Percentiles rank a stretch among this genome's conserved stretches.
phyloP scores from a whole-genome alignment of 305 asterid species.

The Stenogyne calaminthoides region DNA sequence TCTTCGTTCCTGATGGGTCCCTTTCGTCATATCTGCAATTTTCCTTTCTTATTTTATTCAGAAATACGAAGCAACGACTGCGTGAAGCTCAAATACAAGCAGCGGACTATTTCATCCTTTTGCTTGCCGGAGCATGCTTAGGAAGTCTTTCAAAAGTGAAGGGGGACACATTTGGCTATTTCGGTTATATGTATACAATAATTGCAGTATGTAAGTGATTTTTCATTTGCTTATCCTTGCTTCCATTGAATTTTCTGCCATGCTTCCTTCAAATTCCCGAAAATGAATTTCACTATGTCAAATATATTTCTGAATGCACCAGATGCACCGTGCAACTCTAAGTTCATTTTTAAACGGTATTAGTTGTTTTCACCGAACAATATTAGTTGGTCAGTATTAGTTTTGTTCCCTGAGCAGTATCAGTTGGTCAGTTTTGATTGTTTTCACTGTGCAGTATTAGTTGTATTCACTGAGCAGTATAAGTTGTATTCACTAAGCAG shows the following conservation, averaged over 20 bases:
- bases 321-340: too few species aligned
- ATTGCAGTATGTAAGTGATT: conserved; percentile 92
- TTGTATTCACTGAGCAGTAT: too few species aligned
- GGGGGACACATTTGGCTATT: conserved; percentile 91
- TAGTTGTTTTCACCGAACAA: too few species aligned
- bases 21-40: conserved; percentile 17
- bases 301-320: neutral
- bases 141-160: conserved; percentile 84
- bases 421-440: too few species aligned
- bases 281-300: conserved; percentile 6
- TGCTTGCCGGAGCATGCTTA: conserved; percentile 96
- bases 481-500: too few species aligned
- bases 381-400: too few species aligned
- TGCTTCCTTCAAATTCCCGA: conserved; percentile 14
- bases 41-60: conserved; percentile 34
- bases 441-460: too few species aligned
- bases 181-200: conserved; percentile 83
- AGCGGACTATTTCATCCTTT: conserved; percentile 88
- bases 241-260: neutral
- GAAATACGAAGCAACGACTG: conserved; percentile 81
- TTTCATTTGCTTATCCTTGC: conserved; percentile 16
- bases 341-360: too few species aligned
- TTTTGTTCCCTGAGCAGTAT: too few species aligned
- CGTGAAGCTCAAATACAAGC: conserved; percentile 95
- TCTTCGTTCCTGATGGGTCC: conserved; percentile 10